These are phyloP conservation scores for Lodderomyces beijingensis DNA, from an alignment of 1,139 yeast species.

Conservation along the genomic window DNA sequence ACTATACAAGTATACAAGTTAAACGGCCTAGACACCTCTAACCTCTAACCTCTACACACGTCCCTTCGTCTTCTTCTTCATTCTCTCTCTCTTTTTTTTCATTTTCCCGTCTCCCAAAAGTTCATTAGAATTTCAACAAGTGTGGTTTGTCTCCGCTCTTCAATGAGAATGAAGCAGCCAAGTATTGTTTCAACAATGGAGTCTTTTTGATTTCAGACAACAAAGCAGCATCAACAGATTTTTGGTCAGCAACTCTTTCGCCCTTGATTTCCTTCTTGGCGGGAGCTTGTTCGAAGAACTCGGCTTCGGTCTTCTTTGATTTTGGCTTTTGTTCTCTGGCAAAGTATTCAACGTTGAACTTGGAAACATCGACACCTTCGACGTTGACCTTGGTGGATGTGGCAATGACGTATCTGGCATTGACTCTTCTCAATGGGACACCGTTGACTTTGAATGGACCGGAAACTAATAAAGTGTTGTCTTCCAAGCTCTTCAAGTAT, in stretches of 20 bases:
- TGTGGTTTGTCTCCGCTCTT: constrained; percentile 99
- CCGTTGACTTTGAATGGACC: constrained; percentile 99
- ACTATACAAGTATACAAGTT: too few species aligned
- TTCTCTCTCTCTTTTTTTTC: constrained; percentile 1
- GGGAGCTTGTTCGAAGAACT: constrained; percentile 86
- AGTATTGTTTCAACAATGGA: constrained; percentile 96
- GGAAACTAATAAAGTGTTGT: constrained; percentile 95
- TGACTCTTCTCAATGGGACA: constrained; percentile 99
- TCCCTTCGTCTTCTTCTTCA: too few species aligned
- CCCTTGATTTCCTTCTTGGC: constrained; percentile 87
- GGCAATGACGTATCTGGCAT: constrained; percentile 98
- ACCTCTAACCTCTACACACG: too few species aligned
- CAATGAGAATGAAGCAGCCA: constrained; percentile 94
- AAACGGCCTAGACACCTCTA: too few species aligned
- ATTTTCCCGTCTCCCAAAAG: not conserved
- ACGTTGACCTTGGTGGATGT: constrained; percentile 91
- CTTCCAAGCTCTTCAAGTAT: constrained; percentile 95
- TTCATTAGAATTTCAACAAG: constrained; percentile 85
- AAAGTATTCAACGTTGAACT: constrained; percentile 94
- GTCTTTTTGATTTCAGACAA: constrained; percentile 95
- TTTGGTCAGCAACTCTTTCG: constrained; percentile 98
- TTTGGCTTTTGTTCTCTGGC: constrained; percentile 91
- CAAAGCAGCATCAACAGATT: constrained; percentile 91
- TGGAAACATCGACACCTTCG: constrained; percentile 78
- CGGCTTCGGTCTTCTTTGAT: constrained; percentile 84